phyloP scores from a whole-genome alignment of 495 filamentous ascomycete genomes.

The Glutinoglossum americanum region DNA sequence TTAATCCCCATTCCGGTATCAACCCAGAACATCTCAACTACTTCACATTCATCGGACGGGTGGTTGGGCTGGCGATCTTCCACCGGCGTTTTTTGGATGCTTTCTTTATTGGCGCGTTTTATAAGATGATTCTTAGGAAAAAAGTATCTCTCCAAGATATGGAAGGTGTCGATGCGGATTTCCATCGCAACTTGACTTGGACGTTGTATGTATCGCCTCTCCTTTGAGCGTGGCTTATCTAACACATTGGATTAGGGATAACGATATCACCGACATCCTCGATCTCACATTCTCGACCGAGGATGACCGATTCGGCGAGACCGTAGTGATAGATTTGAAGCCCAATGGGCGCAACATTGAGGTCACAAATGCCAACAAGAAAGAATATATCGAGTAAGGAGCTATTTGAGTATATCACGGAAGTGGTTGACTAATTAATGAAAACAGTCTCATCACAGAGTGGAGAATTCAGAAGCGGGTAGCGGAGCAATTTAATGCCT shows the following conservation, averaged over 20 bases:
- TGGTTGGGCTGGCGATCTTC: constrained; percentile 96
- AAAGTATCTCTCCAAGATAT: constrained; percentile 82
- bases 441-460: constrained; percentile 63
- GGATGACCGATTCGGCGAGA: constrained; percentile 92
- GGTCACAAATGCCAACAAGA: constrained; percentile 93
- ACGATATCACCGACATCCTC: constrained; percentile 81
- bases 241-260: constrained; percentile 36
- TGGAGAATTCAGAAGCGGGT: constrained; percentile 99
- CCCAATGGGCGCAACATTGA: constrained; percentile 76
- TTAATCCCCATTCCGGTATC: constrained; percentile 98
- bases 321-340: constrained; percentile 78
- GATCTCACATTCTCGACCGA: constrained; percentile 91
- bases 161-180: constrained; percentile 96
- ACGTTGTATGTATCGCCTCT: constrained; percentile 38
- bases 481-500: constrained; percentile 93
- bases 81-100: constrained; percentile 94
- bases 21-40: constrained; percentile 99
- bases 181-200: constrained; percentile 89
- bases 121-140: constrained; percentile 98
- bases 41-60: constrained; percentile 98
- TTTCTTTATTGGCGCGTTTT: constrained; percentile 98
- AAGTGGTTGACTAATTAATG: not conserved
- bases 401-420: not conserved
- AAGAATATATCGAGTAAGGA: constrained; percentile 75
- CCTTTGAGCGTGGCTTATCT: not conserved